Evolutionary conservation across 1,284 basidiomycete species (phyloP).

Genomic region (Gomphus bonarii): DNA sequence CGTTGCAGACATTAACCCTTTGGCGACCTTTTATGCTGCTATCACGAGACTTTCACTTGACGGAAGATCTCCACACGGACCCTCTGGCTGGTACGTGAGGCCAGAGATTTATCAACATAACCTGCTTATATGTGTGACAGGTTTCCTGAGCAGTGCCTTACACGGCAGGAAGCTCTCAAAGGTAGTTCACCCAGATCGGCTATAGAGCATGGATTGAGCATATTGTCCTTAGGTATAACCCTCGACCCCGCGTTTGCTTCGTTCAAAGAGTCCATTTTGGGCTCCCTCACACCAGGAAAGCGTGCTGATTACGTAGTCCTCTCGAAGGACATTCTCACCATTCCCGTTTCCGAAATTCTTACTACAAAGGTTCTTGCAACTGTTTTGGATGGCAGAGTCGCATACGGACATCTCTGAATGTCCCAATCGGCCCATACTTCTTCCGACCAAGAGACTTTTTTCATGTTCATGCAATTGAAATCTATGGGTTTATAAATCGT

Average conservation of each 20-base stretch:
- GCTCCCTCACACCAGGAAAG: conserved; percentile 63
- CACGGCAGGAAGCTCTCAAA: conserved; percentile 64
- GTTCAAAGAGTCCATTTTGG: conserved; percentile 63
- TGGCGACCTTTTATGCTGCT: conserved; percentile 82
- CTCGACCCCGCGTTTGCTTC: conserved; percentile 79
- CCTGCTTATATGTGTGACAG: conserved; percentile 25
- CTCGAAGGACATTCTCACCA: conserved; percentile 68
- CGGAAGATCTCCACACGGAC: conserved; percentile 75
- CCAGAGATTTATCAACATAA: neutral
- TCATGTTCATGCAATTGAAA: neutral
- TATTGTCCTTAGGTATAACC: conserved; percentile 50
- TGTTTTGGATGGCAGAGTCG: conserved; percentile 67
- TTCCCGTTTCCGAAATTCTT: conserved; percentile 54
- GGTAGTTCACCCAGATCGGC: conserved; percentile 18
- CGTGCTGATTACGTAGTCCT: conserved; percentile 81
- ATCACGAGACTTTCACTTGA: conserved; percentile 59
- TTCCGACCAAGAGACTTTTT: neutral
- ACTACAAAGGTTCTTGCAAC: conserved; percentile 65
- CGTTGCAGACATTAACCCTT: conserved; percentile 73
- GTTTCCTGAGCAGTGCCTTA: conserved; percentile 64
- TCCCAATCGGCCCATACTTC: neutral
- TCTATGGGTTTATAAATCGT: neutral
- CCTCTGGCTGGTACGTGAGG: conserved; percentile 61
- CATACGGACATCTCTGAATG: conserved; percentile 37
- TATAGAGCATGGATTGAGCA: neutral